Conservation (phyloP, 1,284 basidiomycete genomes). For the Lignosus rhinocerotis region DNA sequence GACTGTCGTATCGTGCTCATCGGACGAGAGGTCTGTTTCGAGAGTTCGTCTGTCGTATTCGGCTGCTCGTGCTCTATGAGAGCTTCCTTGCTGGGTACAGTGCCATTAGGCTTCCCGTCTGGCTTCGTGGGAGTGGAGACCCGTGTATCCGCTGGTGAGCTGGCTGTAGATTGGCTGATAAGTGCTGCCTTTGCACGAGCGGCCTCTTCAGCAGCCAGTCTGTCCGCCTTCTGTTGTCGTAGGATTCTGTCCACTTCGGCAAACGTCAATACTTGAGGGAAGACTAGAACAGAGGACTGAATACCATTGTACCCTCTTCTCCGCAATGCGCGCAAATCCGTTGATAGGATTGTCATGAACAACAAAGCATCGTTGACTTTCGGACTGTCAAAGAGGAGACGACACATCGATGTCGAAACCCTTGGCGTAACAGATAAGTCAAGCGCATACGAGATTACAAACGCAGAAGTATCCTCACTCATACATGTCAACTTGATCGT, state of each 20-base stretch:
- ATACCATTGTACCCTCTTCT: constrained; percentile 84
- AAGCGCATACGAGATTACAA: not conserved
- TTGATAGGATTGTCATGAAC: constrained; percentile 92
- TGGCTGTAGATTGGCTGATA: constrained; percentile 6
- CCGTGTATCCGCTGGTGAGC: constrained; percentile 12
- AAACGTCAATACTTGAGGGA: not conserved
- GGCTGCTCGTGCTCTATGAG: not conserved
- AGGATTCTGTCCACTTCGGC: constrained; percentile 85
- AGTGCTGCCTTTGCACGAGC: constrained; percentile 24
- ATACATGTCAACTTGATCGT: constrained; percentile 85
- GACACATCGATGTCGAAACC: constrained; percentile 80
- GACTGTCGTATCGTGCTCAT: constrained; percentile 13
- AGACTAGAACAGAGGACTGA: not conserved
- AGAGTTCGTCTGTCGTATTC: not conserved
- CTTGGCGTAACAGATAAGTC: constrained; percentile 36
- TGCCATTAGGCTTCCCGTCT: not conserved
- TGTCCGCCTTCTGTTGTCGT: constrained; percentile 79
- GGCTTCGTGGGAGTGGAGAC: constrained; percentile 12
- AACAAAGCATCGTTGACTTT: constrained; percentile 84
- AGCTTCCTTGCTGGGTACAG: constrained; percentile 1
- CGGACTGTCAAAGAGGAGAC: constrained; percentile 70
- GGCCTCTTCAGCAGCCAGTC: constrained; percentile 58
- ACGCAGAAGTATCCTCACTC: constrained; percentile 62
- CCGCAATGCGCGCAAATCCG: constrained; percentile 82
- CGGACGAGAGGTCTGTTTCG: constrained; percentile 10